These are phyloP conservation scores for Exophiala lecanii-corni DNA, from an alignment of 2,329 filamentous ascomycete genomes.

Conservation along the genomic window DNA sequence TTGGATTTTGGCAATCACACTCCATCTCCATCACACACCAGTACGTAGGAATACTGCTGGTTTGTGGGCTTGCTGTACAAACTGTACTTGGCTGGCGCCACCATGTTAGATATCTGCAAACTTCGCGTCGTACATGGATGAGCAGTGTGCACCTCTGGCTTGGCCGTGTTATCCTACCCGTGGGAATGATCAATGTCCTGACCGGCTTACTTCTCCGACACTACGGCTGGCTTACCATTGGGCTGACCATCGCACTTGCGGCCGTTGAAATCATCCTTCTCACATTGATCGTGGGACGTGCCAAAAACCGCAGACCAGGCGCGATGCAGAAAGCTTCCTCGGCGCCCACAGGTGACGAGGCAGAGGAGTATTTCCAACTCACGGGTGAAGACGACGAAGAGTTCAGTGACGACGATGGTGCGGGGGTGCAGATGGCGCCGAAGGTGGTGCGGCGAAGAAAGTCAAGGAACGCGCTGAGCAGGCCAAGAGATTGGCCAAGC, in stretches of 20 bases:
- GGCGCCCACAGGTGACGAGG: constrained; percentile 19
- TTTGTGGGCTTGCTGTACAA: constrained; percentile 33
- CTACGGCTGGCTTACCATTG: constrained; percentile 25
- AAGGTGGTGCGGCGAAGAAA: constrained; percentile 12
- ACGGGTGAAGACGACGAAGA: constrained; percentile 21
- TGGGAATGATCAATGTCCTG: constrained; percentile 27
- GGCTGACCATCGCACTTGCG: constrained; percentile 18
- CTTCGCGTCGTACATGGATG: constrained; percentile 23
- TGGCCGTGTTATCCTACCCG: constrained; percentile 28
- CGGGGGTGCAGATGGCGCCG: constrained; percentile 2
- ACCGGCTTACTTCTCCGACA: constrained; percentile 24
- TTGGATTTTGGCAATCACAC: constrained; percentile 43
- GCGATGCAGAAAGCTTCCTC: constrained; percentile 11
- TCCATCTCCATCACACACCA: constrained; percentile 44
- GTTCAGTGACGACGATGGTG: constrained; percentile 19
- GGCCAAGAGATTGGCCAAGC: constrained; percentile 19
- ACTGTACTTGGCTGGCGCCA: constrained; percentile 37
- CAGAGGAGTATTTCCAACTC: constrained; percentile 28
- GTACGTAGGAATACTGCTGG: constrained; percentile 41
- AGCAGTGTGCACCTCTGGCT: constrained; percentile 29
- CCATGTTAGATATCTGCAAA: constrained; percentile 32
- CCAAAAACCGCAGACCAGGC: constrained; percentile 9
- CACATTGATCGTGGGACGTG: constrained; percentile 16
- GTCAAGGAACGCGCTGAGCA: constrained; percentile 20
- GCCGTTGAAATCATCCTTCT: constrained; percentile 22